A percentile compares a stretch with the other conserved stretches of the same genome.
Evolutionary conservation across 441 rosid genomes (phyloP).

Genomic region (Brassica hybrid): DNA sequence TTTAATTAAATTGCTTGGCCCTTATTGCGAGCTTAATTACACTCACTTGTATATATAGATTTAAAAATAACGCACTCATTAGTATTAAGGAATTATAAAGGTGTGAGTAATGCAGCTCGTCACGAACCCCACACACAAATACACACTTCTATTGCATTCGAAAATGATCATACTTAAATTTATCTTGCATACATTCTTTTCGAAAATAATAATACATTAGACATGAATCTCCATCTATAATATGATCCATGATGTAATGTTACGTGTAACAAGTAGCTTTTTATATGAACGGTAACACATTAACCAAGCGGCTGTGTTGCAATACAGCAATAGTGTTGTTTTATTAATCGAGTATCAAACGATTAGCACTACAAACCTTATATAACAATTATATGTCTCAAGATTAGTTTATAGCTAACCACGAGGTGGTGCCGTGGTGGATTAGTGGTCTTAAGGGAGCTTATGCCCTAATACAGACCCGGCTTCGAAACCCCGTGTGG

Average conservation of each 20-base stretch:
- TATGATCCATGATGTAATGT: conserved; percentile 30
- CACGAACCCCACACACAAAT: conserved; percentile 42
- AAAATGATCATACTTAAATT: conserved; percentile 2
- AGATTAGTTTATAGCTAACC: too few relatives aligned
- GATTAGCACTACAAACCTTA: conserved; percentile 1
- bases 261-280: conserved; percentile 13
- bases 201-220: conserved; percentile 6
- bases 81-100: conserved; percentile 25
- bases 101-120: conserved; percentile 43
- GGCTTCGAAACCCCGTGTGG: too few relatives aligned
- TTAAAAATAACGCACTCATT: conserved; percentile 43
- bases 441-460: too few relatives aligned
- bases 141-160: conserved; percentile 40
- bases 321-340: neutral
- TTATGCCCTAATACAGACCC: too few relatives aligned
- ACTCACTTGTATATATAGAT: conserved; percentile 19
- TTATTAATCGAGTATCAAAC: neutral
- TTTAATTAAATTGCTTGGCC: conserved; percentile 34
- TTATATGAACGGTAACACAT: neutral
- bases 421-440: too few relatives aligned
- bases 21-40: conserved; percentile 37
- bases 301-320: conserved; percentile 3
- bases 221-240: neutral
- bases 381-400: neutral
- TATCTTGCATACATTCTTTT: conserved; percentile 31